Percentiles rank a stretch among this genome's conserved stretches.
Conservation (phyloP, 192 early-diverging fungal genomes). For the Mortierella alpina region DNA sequence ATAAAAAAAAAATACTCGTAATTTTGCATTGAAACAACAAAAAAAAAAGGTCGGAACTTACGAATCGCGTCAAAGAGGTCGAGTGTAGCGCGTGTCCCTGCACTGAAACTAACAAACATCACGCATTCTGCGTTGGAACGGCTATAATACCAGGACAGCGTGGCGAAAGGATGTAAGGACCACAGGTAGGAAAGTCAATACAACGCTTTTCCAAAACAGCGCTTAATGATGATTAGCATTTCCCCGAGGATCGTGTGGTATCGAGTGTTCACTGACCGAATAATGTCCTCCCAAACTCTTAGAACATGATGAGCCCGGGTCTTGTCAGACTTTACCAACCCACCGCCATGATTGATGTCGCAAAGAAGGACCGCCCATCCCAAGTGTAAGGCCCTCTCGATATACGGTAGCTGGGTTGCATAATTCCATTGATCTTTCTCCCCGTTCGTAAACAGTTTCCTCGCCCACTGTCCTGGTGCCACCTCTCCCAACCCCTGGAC, state of each 20-base stretch:
- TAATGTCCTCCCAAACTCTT: constrained; percentile 41
- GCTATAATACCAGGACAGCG: not conserved
- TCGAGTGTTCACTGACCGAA: constrained; percentile 3
- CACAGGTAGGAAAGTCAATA: not conserved
- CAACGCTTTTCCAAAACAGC: not conserved
- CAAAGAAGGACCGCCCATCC: constrained; percentile 42
- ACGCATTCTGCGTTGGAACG: constrained; percentile 27
- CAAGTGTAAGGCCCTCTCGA: constrained; percentile 9
- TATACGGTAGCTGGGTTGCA: constrained; percentile 36
- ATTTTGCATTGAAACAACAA: not conserved
- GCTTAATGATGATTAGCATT: not conserved
- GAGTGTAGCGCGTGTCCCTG: constrained; percentile 20
- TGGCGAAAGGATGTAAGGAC: not conserved
- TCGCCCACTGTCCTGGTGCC: constrained; percentile 47
- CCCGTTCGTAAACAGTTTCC: constrained; percentile 48
- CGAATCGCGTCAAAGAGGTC: constrained; percentile 11
- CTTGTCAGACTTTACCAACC: not conserved
- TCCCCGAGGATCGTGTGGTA: too few relatives aligned
- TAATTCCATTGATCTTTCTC: constrained; percentile 11
- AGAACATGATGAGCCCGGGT: constrained; percentile 27
- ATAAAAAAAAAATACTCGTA: not conserved
- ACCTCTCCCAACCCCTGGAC: constrained; percentile 39
- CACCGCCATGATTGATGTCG: constrained; percentile 26
- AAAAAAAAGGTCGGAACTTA: constrained; percentile 1
- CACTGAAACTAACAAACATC: constrained; percentile 36